phyloP scores from a whole-genome alignment of 2,329 filamentous ascomycete species.

The Arthrobotrys sphaeroides region DNA sequence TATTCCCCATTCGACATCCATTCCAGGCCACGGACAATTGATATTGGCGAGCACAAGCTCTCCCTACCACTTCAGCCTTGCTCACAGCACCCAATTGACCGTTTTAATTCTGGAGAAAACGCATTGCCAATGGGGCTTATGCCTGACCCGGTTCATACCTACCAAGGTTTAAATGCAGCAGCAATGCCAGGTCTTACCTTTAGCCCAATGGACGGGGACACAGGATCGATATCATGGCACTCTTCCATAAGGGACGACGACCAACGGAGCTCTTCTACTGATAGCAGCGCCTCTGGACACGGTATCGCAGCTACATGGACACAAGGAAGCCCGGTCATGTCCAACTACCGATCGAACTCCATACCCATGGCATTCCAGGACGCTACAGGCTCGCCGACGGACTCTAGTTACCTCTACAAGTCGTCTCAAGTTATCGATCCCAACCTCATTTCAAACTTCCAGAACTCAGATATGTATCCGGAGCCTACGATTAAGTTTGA shows the following conservation, averaged over 20 bases:
- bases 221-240: slow-evolving; percentile 37
- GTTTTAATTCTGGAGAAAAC: slow-evolving; percentile 37
- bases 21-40: slow-evolving; percentile 31
- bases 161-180: neutral
- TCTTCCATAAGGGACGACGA: slow-evolving; percentile 45
- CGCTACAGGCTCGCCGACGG: neutral
- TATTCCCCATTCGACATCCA: neutral
- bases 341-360: slow-evolving; percentile 31
- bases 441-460: slow-evolving; percentile 42
- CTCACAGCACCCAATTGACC: slow-evolving; percentile 42
- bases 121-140: slow-evolving; percentile 40
- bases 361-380: slow-evolving; percentile 36
- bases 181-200: slow-evolving; percentile 25
- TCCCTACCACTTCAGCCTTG: slow-evolving; percentile 31
- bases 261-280: slow-evolving; percentile 31
- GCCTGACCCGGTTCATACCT: slow-evolving; percentile 35
- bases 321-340: neutral
- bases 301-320: slow-evolving; percentile 6
- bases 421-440: slow-evolving; percentile 43
- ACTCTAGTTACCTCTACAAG: slow-evolving; percentile 25
- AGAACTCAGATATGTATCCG: slow-evolving; percentile 19
- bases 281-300: slow-evolving; percentile 23
- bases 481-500: slow-evolving; percentile 44
- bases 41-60: slow-evolving; percentile 50
- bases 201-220: slow-evolving; percentile 22